Evolutionary conservation across 2,329 filamentous ascomycete species (phyloP), one percentile per base, ranked within the genome.

Genomic region (Pseudogymnoascus sp.): DNA sequence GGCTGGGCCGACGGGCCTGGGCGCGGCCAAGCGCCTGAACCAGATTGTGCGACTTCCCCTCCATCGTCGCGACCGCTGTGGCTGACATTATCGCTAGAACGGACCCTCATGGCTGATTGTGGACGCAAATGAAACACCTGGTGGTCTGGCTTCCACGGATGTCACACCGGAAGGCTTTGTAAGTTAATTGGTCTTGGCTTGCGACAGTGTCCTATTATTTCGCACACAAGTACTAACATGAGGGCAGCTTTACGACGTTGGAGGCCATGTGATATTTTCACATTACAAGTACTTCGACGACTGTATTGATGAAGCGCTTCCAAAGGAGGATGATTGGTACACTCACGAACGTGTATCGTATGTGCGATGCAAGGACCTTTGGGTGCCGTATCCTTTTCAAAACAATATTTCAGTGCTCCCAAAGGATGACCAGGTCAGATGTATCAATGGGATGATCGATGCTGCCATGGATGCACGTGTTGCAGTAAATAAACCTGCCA

Each of bases 221-320:
- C 59, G 21, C 46, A 31, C 64, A 71, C 65, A 72, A 72, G 72
- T 63, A 43, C 71, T 70, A 60, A 70, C 65, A 60, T 23, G 16
- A 56, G 3, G n/a, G 21, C 74, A 96, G 93, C 86, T 99, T 72
- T 99, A 97, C 85, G 95, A 99, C 80, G 95, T 99, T 72, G 93
- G 93, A 76, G 93, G 93, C 72, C 93, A 97, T 80, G 93, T 97
- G 79, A 97, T 97, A 81, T 97, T 97, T 85, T 97, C 93, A 72
- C 93, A 97, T 86, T 99, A 99, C 89, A 97, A 97, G 82, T 99
- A 99, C 87, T 99, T 99, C 77, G 95, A 99, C 80, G 95, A 99
- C 83, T 96, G 91, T 82, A 88, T 99, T 75, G 86, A 97, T 77
- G 95, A 99, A 84, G 95, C 95, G 62, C 88, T 99, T 43, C 95